Conservation (phyloP, 805 yeast species). For the Spathaspora sp. region DNA sequence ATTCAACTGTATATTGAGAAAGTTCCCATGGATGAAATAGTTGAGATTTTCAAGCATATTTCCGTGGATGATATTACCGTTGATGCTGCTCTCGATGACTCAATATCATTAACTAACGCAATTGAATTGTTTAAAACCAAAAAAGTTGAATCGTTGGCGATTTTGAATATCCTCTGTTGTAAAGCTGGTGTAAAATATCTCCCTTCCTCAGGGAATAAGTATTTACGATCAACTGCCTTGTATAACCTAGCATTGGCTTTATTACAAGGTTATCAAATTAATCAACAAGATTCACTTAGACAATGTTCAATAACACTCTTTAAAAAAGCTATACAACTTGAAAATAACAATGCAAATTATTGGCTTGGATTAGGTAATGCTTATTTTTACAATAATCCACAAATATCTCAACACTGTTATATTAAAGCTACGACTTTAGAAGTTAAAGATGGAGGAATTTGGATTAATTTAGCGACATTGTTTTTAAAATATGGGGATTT, state of each 20-base stretch:
- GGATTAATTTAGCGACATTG: conserved; percentile 81
- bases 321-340: conserved; percentile 68
- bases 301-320: conserved; percentile 53
- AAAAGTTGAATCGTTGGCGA: conserved; percentile 28
- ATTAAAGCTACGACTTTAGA: conserved; percentile 75
- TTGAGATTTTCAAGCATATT: conserved; percentile 15
- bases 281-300: conserved; percentile 24
- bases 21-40: conserved; percentile 42
- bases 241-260: conserved; percentile 74
- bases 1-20: conserved; percentile 51
- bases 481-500: conserved; percentile 67
- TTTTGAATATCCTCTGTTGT: conserved; percentile 43
- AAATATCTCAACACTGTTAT: conserved; percentile 88
- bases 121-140: conserved; percentile 15
- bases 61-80: conserved; percentile 12
- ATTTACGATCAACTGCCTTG: conserved; percentile 49
- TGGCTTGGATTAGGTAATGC: conserved; percentile 88
- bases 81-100: conserved; percentile 2
- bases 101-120: conserved; percentile 14
- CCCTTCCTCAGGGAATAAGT: conserved; percentile 38
- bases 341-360: conserved; percentile 62
- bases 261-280: conserved; percentile 35
- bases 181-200: conserved; percentile 40
- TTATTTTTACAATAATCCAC: conserved; percentile 57
- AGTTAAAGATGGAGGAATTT: conserved; percentile 61